phyloP scores from a whole-genome alignment of 345 rosid genomes.

The Hibiscus mutabilis region DNA sequence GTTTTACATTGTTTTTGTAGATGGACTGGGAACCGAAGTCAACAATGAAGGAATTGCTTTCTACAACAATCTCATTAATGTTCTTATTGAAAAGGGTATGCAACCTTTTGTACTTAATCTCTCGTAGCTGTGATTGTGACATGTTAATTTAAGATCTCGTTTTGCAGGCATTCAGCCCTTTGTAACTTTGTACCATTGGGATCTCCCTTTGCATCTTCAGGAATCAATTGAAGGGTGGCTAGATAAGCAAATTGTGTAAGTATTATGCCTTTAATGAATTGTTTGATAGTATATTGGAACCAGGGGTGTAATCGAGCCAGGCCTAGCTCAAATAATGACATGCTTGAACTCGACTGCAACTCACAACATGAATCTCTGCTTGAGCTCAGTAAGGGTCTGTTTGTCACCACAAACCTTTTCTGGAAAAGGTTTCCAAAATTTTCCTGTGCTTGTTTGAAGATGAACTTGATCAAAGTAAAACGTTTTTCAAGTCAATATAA shows the following conservation, averaged over 20 bases:
- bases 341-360: neutral
- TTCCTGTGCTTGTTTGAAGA: neutral
- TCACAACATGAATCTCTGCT: neutral
- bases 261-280: slow-evolving; percentile 7
- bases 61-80: slow-evolving; percentile 56
- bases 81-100: slow-evolving; percentile 67
- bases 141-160: slow-evolving; percentile 9
- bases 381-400: neutral
- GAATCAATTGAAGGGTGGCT: slow-evolving; percentile 78
- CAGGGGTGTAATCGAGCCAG: neutral
- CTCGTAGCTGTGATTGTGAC: slow-evolving; percentile 13
- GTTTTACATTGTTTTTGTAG: slow-evolving; percentile 24
- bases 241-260: slow-evolving; percentile 69
- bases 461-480: neutral
- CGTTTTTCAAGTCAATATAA: neutral
- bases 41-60: slow-evolving; percentile 55
- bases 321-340: neutral
- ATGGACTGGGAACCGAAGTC: slow-evolving; percentile 62
- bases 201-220: slow-evolving; percentile 78
- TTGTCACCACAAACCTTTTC: neutral
- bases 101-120: slow-evolving; percentile 7
- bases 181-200: slow-evolving; percentile 83
- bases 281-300: neutral
- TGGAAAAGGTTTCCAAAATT: neutral
- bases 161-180: slow-evolving; percentile 62